Percentiles rank a stretch among this genome's conserved stretches.
These are phyloP conservation scores for Crucibulum laeve DNA, from an alignment of 768 basidiomycete species.

Conservation along the genomic window DNA sequence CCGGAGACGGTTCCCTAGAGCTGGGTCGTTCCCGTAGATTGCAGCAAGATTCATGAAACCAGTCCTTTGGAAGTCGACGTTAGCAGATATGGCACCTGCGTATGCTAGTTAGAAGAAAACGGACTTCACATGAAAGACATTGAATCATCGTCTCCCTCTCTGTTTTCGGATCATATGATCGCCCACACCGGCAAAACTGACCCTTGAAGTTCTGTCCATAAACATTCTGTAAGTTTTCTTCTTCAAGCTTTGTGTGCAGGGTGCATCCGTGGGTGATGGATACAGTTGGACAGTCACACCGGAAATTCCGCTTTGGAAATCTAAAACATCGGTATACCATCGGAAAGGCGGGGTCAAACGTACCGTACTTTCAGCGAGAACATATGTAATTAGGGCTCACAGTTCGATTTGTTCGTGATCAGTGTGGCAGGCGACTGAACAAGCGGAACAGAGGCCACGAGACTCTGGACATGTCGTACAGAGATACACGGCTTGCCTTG, in stretches of 20 bases:
- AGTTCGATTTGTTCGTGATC: constrained; percentile 84
- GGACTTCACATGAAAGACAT: constrained; percentile 80
- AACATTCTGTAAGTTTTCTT: constrained; percentile 51
- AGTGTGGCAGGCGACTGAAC: constrained; percentile 84
- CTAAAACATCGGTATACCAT: constrained; percentile 17
- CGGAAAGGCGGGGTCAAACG: no score
- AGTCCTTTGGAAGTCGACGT: constrained; percentile 49
- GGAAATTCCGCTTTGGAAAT: constrained; percentile 80
- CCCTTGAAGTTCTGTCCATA: constrained; percentile 76
- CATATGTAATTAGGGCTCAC: constrained; percentile 22
- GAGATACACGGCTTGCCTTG: constrained; percentile 76
- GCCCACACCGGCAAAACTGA: constrained; percentile 71
- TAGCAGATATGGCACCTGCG: background rate
- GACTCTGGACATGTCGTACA: constrained; percentile 68
- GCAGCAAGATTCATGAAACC: constrained; percentile 90
- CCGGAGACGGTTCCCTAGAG: constrained; percentile 38
- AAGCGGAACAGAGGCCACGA: constrained; percentile 76
- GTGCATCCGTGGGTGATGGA: constrained; percentile 59
- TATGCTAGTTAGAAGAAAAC: constrained; percentile 18
- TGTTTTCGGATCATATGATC: constrained; percentile 64
- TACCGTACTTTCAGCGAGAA: constrained; percentile 6
- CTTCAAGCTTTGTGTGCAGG: constrained; percentile 50
- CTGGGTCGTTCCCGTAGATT: constrained; percentile 67
- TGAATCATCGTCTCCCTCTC: constrained; percentile 88
- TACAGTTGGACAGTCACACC: constrained; percentile 80